Percentiles rank a stretch among this genome's conserved stretches.
Evolutionary conservation across 2,329 filamentous ascomycete genomes (phyloP).

Genomic region (Diaporthe ilicicola): DNA sequence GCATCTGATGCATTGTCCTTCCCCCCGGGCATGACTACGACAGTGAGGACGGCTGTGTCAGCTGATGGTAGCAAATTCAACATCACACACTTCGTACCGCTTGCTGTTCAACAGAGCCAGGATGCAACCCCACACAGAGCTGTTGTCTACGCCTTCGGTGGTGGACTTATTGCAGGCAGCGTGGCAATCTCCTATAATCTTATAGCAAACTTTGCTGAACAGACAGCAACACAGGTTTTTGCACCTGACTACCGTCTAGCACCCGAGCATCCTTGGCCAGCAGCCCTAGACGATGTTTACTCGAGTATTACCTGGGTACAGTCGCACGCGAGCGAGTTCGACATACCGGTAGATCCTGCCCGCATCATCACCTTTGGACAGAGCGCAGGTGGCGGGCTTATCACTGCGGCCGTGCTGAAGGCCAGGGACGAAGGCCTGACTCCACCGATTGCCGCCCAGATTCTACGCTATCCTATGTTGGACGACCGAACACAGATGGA

Average conservation of each 20-base stretch:
- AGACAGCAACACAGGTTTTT: slow-evolving; percentile 36
- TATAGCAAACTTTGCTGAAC: slow-evolving; percentile 34
- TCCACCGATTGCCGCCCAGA: slow-evolving; percentile 44
- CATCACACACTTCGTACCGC: slow-evolving; percentile 33
- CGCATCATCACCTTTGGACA: slow-evolving; percentile 39
- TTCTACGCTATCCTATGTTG: slow-evolving; percentile 49
- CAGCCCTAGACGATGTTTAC: slow-evolving; percentile 50
- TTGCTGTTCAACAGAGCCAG: slow-evolving; percentile 31
- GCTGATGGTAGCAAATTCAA: slow-evolving; percentile 28
- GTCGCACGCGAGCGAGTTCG: slow-evolving; percentile 33
- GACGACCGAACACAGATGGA: slow-evolving; percentile 43
- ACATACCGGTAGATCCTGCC: slow-evolving; percentile 38
- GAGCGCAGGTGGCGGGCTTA: slow-evolving; percentile 41
- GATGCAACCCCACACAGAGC: slow-evolving; percentile 26
- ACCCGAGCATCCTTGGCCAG: slow-evolving; percentile 57
- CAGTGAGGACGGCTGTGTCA: background rate
- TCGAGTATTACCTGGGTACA: slow-evolving; percentile 46
- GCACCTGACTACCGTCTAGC: slow-evolving; percentile 59
- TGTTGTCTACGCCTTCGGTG: slow-evolving; percentile 39
- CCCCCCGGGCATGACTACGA: background rate
- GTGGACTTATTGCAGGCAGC: slow-evolving; percentile 39
- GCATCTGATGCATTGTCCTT: background rate
- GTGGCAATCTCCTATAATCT: slow-evolving; percentile 32
- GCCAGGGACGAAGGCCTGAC: slow-evolving; percentile 42
- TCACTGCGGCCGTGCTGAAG: slow-evolving; percentile 49